Conservation (phyloP, 208 protist genomes). For the Crithidia bombi region DNA sequence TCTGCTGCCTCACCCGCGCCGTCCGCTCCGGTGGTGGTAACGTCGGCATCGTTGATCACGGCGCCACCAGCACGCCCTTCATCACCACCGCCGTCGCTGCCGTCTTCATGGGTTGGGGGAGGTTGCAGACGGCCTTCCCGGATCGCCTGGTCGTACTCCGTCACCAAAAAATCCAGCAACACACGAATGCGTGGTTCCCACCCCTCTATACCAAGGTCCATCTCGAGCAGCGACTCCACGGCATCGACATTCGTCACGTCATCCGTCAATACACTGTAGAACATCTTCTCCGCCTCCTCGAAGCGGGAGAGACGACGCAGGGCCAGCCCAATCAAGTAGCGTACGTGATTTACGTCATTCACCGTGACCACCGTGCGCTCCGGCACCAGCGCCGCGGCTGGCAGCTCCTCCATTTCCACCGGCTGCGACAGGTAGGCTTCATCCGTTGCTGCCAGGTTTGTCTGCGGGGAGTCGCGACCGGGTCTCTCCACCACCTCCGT, state of each 20-base stretch:
- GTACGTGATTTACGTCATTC: constrained; percentile 71
- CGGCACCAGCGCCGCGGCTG: constrained; percentile 4
- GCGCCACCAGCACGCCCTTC: neutral
- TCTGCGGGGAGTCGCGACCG: constrained; percentile 12
- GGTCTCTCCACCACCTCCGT: constrained; percentile 34
- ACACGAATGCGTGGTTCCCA: constrained; percentile 42
- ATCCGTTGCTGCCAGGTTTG: constrained; percentile 13
- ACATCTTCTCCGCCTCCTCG: constrained; percentile 44
- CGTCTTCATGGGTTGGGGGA: neutral
- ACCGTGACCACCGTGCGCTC: constrained; percentile 42
- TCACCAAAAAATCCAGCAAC: constrained; percentile 59
- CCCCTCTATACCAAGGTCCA: constrained; percentile 59
- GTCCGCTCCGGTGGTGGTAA: too few relatives aligned
- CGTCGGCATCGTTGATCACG: too few relatives aligned
- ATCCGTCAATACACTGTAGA: constrained; percentile 50
- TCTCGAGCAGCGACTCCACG: constrained; percentile 75
- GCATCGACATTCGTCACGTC: constrained; percentile 68
- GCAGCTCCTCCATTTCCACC: constrained; percentile 39
- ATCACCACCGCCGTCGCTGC: neutral
- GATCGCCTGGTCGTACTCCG: constrained; percentile 25
- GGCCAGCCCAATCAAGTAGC: constrained; percentile 68
- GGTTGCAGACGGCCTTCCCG: constrained; percentile 20
- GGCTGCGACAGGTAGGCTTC: constrained; percentile 25
- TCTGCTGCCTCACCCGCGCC: neutral
- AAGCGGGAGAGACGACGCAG: constrained; percentile 52